A percentile compares a stretch with the other conserved stretches of the same genome.
Evolutionary conservation across 306 rosid species (phyloP).

Genomic region (Vachellia pachyceras): DNA sequence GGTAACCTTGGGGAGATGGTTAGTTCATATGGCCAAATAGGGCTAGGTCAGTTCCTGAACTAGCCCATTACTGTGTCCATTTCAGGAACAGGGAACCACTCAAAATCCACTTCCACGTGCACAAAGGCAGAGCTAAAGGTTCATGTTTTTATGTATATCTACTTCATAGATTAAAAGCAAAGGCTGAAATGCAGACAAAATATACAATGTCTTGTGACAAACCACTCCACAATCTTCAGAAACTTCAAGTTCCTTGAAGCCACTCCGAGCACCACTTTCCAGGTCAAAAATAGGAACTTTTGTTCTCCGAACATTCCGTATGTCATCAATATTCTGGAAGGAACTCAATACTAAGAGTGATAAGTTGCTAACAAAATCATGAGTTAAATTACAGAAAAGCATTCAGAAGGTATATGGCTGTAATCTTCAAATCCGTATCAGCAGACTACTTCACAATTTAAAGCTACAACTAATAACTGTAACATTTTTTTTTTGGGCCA

Average conservation of each 20-base stretch:
- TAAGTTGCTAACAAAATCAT: slow-evolving; percentile 22
- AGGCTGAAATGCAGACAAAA: slow-evolving; percentile 19
- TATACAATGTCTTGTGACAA: slow-evolving; percentile 47
- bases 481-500: background rate
- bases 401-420: background rate
- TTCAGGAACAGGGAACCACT: background rate
- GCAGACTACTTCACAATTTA: slow-evolving; percentile 20
- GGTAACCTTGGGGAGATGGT: background rate
- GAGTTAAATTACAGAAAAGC: background rate
- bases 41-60: background rate
- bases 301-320: slow-evolving; percentile 82
- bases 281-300: slow-evolving; percentile 91
- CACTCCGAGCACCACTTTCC: slow-evolving; percentile 94
- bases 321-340: slow-evolving; percentile 90
- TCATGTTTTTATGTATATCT: background rate
- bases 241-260: slow-evolving; percentile 94
- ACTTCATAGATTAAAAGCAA: slow-evolving; percentile 12
- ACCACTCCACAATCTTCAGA: slow-evolving; percentile 99
- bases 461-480: slow-evolving; percentile 15
- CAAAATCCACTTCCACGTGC: background rate
- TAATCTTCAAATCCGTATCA: background rate
- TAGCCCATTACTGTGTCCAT: background rate
- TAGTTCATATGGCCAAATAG: background rate
- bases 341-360: slow-evolving; percentile 41
- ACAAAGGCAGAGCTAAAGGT: background rate